phyloP scores from a whole-genome alignment of 192 early-diverging fungal species.

The Backusella macrospora region DNA sequence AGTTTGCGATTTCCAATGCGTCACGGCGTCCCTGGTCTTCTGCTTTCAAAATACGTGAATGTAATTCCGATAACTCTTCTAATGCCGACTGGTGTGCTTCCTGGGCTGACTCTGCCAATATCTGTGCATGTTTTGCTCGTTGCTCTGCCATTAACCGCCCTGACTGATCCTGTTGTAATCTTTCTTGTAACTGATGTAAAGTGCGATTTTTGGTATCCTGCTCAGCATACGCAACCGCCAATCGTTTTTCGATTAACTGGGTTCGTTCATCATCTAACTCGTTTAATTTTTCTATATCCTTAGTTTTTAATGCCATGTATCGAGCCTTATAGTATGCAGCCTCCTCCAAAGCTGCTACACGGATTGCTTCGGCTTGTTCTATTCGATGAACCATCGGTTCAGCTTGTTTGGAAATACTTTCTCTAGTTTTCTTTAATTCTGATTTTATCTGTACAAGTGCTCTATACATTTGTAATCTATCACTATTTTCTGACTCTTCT shows the following conservation, averaged over 20 bases:
- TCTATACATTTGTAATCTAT: constrained; percentile 41
- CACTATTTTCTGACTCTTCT: constrained; percentile 30
- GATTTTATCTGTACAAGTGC: constrained; percentile 51
- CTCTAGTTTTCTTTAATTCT: constrained; percentile 47
- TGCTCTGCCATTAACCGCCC: constrained; percentile 50
- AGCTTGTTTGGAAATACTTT: constrained; percentile 47
- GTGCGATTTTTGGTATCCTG: constrained; percentile 41
- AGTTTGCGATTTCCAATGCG: constrained; percentile 33
- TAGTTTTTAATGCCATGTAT: constrained; percentile 46
- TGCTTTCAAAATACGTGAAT: constrained; percentile 44
- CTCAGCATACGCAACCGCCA: constrained; percentile 44
- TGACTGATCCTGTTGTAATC: constrained; percentile 46
- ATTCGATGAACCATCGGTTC: constrained; percentile 52
- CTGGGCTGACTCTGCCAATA: constrained; percentile 53
- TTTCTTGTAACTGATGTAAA: constrained; percentile 49
- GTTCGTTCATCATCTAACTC: constrained; percentile 47
- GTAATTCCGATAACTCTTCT: constrained; percentile 45
- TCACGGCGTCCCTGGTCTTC: constrained; percentile 47
- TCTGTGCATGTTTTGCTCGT: constrained; percentile 46
- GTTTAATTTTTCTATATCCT: constrained; percentile 37
- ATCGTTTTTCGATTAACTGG: constrained; percentile 45
- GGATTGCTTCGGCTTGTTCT: constrained; percentile 48
- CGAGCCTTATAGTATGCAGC: constrained; percentile 58
- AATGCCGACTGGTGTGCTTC: constrained; percentile 52
- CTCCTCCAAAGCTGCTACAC: constrained; percentile 57